phyloP scores from a whole-genome alignment of 2,329 filamentous ascomycete species.

The Ambrosiella xylebori region DNA sequence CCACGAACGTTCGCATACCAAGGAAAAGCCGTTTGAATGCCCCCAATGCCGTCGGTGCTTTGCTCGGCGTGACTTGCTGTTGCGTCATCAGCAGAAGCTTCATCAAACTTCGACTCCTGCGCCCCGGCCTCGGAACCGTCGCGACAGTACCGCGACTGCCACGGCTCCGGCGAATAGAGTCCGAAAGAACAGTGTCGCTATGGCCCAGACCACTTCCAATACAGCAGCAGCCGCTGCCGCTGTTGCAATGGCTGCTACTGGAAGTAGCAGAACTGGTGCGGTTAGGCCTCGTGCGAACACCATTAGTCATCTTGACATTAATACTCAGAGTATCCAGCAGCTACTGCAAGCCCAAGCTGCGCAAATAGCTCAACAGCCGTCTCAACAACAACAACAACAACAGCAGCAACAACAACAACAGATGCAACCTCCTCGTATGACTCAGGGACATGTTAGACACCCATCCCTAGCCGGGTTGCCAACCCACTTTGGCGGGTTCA shows the following conservation, averaged over 20 bases:
- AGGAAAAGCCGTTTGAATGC: constrained; percentile 97
- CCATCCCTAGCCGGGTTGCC: no score
- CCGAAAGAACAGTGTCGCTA: constrained; percentile 78
- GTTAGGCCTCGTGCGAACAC: constrained; percentile 76
- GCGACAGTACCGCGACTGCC: constrained; percentile 71
- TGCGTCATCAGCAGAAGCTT: constrained; percentile 95
- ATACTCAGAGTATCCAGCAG: constrained; percentile 54
- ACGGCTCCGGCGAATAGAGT: constrained; percentile 49
- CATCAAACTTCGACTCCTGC: constrained; percentile 85
- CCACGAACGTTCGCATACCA: constrained; percentile 93
- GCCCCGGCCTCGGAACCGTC: constrained; percentile 67
- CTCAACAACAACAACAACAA: constrained; percentile 11
- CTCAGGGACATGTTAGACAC: no score
- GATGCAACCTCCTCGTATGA: no score
- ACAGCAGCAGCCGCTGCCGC: constrained; percentile 39
- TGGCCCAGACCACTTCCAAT: constrained; percentile 28
- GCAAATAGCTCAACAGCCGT: constrained; percentile 23
- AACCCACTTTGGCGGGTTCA: no score
- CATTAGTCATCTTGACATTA: constrained; percentile 78
- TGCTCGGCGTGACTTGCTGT: constrained; percentile 73
- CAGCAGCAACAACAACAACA: no score
- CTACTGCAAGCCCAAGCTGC: constrained; percentile 24
- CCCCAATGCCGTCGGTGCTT: constrained; percentile 90
- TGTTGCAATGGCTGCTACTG: not conserved
- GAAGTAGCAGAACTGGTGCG: not conserved